A percentile compares a stretch with the other conserved stretches of the same genome.
These are phyloP conservation scores for Phytophthora multivora DNA, from an alignment of 352 stramenopile species.

Conservation along the genomic window DNA sequence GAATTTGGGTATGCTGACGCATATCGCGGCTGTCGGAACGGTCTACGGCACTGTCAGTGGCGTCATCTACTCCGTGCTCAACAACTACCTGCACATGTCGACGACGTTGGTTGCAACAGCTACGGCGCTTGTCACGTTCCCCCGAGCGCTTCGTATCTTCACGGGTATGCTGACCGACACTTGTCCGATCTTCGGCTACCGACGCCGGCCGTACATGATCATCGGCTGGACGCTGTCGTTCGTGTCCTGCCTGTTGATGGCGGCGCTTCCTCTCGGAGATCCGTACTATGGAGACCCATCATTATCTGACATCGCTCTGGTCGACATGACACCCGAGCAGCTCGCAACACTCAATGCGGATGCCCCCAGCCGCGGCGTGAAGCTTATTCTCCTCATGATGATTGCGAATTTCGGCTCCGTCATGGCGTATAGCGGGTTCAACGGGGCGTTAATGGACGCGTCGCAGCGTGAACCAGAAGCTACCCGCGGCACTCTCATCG, in stretches of 20 bases:
- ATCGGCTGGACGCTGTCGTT: conserved; percentile 56
- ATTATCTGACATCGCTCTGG: conserved; percentile 20
- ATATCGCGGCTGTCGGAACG: conserved; percentile 42
- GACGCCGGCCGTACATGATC: conserved; percentile 84
- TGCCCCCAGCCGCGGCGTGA: conserved; percentile 41
- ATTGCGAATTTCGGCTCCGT: conserved; percentile 72
- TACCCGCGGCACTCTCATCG: conserved; percentile 47
- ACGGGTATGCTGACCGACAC: conserved; percentile 75
- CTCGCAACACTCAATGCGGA: conserved; percentile 41
- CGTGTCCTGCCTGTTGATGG: conserved; percentile 45
- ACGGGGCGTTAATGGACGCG: conserved; percentile 61
- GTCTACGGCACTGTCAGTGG: conserved; percentile 38
- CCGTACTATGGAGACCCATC: conserved; percentile 47
- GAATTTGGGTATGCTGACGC: conserved; percentile 47
- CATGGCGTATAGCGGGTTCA: conserved; percentile 66
- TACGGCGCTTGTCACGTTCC: conserved; percentile 44
- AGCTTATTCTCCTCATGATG: conserved; percentile 64
- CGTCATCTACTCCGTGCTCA: conserved; percentile 59
- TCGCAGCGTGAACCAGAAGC: conserved; percentile 46
- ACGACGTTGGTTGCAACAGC: conserved; percentile 47
- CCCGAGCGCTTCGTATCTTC: conserved; percentile 52
- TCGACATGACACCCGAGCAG: conserved; percentile 27
- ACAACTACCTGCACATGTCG: conserved; percentile 64
- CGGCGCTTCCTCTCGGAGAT: conserved; percentile 40
- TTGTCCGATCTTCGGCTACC: conserved; percentile 76